Evolutionary conservation across 2,329 filamentous ascomycete species (phyloP).

Genomic region (Nemania sp.): DNA sequence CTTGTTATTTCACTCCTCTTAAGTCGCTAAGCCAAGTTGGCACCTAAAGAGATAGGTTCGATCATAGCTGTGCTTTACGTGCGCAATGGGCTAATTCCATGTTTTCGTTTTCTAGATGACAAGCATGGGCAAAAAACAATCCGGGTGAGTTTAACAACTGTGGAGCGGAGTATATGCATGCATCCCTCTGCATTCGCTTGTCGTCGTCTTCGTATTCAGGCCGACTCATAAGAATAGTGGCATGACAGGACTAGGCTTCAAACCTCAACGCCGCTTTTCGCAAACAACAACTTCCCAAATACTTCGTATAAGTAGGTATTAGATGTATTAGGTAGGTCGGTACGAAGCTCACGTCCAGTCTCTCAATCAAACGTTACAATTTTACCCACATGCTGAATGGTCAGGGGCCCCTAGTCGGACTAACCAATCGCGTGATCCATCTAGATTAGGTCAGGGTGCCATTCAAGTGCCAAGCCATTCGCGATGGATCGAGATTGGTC

Average conservation of each 20-base stretch:
- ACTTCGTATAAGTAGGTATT: no score
- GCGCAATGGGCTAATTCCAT: not conserved
- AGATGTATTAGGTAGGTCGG: constrained; percentile 7
- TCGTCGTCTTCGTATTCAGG: not conserved
- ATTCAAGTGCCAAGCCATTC: constrained; percentile 11
- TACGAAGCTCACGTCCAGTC: not conserved
- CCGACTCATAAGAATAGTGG: not conserved
- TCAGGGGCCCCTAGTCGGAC: not conserved
- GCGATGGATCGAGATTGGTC: not conserved
- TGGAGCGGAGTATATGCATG: no score
- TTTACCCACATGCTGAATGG: constrained; percentile 2
- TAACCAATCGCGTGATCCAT: constrained; percentile 9
- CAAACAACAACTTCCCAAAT: constrained; percentile 13
- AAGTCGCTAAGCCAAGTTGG: no score
- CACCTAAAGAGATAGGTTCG: no score
- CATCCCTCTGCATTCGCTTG: not conserved
- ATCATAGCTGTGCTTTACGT: not conserved
- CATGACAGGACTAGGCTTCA: not conserved
- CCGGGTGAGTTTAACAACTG: no score
- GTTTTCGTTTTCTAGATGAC: not conserved
- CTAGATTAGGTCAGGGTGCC: not conserved
- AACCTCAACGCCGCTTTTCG: not conserved
- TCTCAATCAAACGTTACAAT: constrained; percentile 29
- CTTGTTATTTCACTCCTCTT: no score
- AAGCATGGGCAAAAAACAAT: not conserved